These are phyloP conservation scores for Breviolum minutum DNA, from an alignment of 73 alveolate species.

Conservation along the genomic window DNA sequence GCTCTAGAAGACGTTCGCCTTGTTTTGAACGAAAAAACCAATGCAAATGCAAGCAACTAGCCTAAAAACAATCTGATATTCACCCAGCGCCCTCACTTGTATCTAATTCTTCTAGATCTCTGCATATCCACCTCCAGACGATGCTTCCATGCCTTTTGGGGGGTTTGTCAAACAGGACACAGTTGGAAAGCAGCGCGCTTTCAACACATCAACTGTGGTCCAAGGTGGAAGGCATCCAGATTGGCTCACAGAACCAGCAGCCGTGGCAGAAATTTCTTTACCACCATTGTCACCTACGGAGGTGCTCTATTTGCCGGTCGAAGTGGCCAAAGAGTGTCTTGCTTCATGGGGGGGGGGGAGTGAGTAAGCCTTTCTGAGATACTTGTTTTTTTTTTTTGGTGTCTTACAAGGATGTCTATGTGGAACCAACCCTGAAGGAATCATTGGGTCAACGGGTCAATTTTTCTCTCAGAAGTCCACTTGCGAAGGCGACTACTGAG, in stretches of 20 bases:
- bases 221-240: conserved; percentile 81
- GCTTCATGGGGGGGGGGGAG: background rate
- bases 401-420: background rate
- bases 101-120: too few relatives aligned
- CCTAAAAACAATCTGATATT: too few relatives aligned
- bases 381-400: background rate
- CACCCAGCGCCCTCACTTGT: too few relatives aligned
- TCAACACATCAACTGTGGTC: conserved; percentile 48
- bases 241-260: conserved; percentile 95
- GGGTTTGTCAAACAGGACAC: too few relatives aligned
- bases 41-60: too few relatives aligned
- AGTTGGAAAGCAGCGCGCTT: conserved; percentile 68
- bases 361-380: background rate
- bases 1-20: too few relatives aligned
- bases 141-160: too few relatives aligned
- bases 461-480: too few relatives aligned
- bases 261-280: conserved; percentile 74
- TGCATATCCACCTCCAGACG: too few relatives aligned
- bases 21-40: too few relatives aligned
- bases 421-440: too few relatives aligned
- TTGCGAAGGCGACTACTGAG: conserved; percentile 11
- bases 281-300: conserved; percentile 50
- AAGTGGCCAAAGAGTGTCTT: conserved; percentile 43
- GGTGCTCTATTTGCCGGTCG: conserved; percentile 22
- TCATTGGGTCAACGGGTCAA: too few relatives aligned